Conservation (phyloP, 805 yeast species). For the Monosporozyma unispora region DNA sequence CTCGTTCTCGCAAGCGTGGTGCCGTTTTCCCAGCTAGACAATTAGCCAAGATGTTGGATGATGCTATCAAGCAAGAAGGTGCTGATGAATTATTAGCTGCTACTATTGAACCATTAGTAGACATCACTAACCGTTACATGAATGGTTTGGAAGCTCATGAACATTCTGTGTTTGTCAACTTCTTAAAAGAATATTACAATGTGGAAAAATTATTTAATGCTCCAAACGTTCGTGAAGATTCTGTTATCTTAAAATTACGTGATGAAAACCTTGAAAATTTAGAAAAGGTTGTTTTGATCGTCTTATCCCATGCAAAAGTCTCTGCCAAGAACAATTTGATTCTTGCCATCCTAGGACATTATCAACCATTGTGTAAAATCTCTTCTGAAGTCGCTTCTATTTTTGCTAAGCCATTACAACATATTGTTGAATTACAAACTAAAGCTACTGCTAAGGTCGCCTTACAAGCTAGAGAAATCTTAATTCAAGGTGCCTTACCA, state of each 20-base stretch:
- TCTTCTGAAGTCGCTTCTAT: conserved; percentile 59
- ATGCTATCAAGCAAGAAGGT: conserved; percentile 41
- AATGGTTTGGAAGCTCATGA: conserved; percentile 82
- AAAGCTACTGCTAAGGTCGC: conserved; percentile 91
- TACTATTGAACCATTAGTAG: conserved; percentile 63
- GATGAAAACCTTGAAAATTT: conserved; percentile 78
- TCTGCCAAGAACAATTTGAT: conserved; percentile 87
- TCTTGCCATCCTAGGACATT: conserved; percentile 73
- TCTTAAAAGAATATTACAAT: conserved; percentile 63
- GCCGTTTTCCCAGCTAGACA: conserved; percentile 94
- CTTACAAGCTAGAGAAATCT: conserved; percentile 88
- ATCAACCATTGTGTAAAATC: conserved; percentile 70
- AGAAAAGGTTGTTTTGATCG: conserved; percentile 58
- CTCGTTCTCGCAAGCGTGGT: conserved; percentile 51
- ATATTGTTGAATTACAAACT: conserved; percentile 79
- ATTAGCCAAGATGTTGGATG: conserved; percentile 60
- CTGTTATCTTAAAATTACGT: conserved; percentile 76
- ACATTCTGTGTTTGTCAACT: conserved; percentile 57
- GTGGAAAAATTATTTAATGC: conserved; percentile 77
- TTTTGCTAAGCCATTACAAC: conserved; percentile 63
- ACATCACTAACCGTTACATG: conserved; percentile 59
- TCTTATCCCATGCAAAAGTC: conserved; percentile 85
- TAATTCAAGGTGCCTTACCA: conserved; percentile 94
- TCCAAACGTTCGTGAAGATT: conserved; percentile 72
- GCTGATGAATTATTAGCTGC: conserved; percentile 45